Evolutionary conservation across 805 yeast species (phyloP), one percentile per base, ranked within the genome.

Genomic region (Candida stauntonica): DNA sequence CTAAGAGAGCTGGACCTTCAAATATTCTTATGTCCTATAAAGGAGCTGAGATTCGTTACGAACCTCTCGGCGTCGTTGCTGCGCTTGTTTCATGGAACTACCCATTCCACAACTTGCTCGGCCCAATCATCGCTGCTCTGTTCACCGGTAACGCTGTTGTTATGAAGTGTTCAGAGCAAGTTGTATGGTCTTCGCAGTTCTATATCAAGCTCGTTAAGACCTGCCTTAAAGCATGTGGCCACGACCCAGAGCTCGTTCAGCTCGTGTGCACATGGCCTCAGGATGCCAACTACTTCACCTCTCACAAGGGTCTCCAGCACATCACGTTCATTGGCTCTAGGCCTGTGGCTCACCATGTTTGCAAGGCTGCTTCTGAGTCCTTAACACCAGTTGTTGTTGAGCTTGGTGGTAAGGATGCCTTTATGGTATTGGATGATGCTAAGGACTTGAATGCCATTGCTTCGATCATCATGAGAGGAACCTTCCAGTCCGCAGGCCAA

Each of bases 1-100:
- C 93, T 12, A 69, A 68, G 33, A 77, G 98, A 47, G 83, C 95
- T 0, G 96, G 96, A 0, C 91, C 97, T 16, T 72, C 93, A 3
- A 87, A 85, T 54, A 63, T 86, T 47, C 73, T 93, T 44, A 80
- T 93, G 82, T 79, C 79, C 36, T 87, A 91, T 70, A 93, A 93
- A 60, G 82, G 82, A 39, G 98, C 96, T 4, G 93, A 91, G 62
- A 91, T 93, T 14, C 72, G 94, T 46, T 93, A 93, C 60, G 95
- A 89, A 60, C 98, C 99, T 1, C 62, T 91, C 39, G 84, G 81
- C 12, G 86, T 84, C 11, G 91, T 91, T 18, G 75, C 94, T 7
- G 95, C 98, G 0, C 68, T 93, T 44, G 86, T 93, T 1, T 86
- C 96, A 4, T 93, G 99, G 99, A 93, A 93, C 57, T 93, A 93